Percentiles rank a stretch among this genome's conserved stretches.
Evolutionary conservation across 2,329 filamentous ascomycete genomes (phyloP).

Genomic region (Aspergillus sp.): DNA sequence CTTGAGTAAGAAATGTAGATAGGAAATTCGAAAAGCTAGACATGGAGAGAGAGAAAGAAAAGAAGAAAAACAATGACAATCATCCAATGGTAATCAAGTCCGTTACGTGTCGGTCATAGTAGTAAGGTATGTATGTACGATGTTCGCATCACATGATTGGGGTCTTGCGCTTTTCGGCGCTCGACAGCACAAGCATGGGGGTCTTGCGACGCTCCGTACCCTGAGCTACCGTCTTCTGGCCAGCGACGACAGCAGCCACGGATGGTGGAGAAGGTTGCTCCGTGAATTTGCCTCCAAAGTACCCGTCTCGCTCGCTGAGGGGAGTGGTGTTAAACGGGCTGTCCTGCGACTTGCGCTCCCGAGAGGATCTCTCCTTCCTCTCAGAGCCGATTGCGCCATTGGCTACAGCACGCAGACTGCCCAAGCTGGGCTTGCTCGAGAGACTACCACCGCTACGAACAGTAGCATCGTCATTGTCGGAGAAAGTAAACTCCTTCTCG

Average conservation of each 20-base stretch:
- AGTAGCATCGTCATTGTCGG: slow-evolving; percentile 74
- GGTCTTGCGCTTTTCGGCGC: slow-evolving; percentile 87
- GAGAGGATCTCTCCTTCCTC: slow-evolving; percentile 70
- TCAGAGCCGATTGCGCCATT: slow-evolving; percentile 89
- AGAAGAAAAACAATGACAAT: slow-evolving; percentile 20
- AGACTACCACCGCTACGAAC: slow-evolving; percentile 76
- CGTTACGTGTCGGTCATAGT: slow-evolving; percentile 41
- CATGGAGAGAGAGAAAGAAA: slow-evolving; percentile 1
- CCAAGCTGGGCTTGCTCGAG: slow-evolving; percentile 73
- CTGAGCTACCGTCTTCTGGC: slow-evolving; percentile 61
- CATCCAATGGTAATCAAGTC: slow-evolving; percentile 31
- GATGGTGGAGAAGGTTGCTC: slow-evolving; percentile 44
- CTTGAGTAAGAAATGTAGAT: slow-evolving; percentile 6
- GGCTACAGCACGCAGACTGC: slow-evolving; percentile 75
- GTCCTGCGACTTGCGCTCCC: slow-evolving; percentile 59
- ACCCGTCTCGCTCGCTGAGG: slow-evolving; percentile 63
- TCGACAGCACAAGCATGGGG: slow-evolving; percentile 84
- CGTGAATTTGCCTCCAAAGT: slow-evolving; percentile 60
- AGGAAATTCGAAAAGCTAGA: slow-evolving; percentile 8
- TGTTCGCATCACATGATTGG: slow-evolving; percentile 58
- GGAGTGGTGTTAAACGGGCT: slow-evolving; percentile 64
- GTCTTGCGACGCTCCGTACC: slow-evolving; percentile 73
- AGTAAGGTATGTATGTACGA: slow-evolving; percentile 34
- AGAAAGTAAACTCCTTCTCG: slow-evolving; percentile 73
- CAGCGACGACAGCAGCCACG: slow-evolving; percentile 46